phyloP scores from a whole-genome alignment of 2,329 filamentous ascomycete genomes.

The Rhytidhysteron rufulum region DNA sequence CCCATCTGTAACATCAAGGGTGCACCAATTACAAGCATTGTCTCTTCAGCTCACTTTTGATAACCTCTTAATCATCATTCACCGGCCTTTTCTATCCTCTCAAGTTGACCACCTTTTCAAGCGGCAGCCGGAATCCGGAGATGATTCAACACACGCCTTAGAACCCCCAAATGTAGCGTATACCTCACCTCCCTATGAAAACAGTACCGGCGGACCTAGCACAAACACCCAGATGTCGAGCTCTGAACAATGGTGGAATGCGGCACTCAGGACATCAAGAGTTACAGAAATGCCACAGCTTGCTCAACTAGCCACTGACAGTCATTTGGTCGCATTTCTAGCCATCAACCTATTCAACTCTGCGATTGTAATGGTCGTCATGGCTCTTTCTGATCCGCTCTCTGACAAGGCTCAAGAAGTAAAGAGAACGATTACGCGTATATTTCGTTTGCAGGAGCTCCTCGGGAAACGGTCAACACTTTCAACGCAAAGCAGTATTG shows the following conservation, averaged over 20 bases:
- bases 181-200: no score
- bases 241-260: slow-evolving; percentile 33
- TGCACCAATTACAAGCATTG: no score
- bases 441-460: slow-evolving; percentile 39
- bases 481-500: slow-evolving; percentile 32
- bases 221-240: slow-evolving; percentile 14
- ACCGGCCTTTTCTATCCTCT: no score
- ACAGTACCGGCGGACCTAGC: slow-evolving; percentile 1
- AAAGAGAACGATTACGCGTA: slow-evolving; percentile 42
- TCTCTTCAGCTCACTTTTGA: no score
- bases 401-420: slow-evolving; percentile 41
- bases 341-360: slow-evolving; percentile 46
- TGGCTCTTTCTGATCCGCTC: slow-evolving; percentile 41
- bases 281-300: slow-evolving; percentile 33
- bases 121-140: no score
- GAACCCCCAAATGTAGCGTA: no score
- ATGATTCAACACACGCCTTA: no score
- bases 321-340: slow-evolving; percentile 43
- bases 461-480: slow-evolving; percentile 31
- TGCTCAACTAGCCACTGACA: slow-evolving; percentile 37
- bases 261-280: slow-evolving; percentile 38
- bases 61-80: no score
- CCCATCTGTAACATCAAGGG: no score
- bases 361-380: slow-evolving; percentile 41
- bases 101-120: no score